Percentiles rank a stretch among this genome's conserved stretches.
These are phyloP conservation scores for Pyrenophora tritici-repentis DNA, from an alignment of 2,329 filamentous ascomycete species.

Conservation along the genomic window DNA sequence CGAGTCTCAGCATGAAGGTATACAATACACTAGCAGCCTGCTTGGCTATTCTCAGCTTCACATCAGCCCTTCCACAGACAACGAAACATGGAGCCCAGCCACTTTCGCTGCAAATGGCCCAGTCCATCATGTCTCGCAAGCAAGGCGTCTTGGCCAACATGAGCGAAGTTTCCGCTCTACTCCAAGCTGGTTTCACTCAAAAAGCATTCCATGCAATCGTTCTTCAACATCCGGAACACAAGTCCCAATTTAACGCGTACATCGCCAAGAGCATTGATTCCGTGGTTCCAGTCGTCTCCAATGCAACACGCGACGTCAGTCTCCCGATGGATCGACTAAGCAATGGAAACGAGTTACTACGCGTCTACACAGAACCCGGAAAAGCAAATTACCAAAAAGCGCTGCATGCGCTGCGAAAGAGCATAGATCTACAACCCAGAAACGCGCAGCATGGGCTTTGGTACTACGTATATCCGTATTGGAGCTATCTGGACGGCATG, in stretches of 20 bases:
- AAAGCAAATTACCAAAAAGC: slow-evolving; percentile 20
- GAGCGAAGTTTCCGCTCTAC: slow-evolving; percentile 23
- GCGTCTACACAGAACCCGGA: slow-evolving; percentile 16
- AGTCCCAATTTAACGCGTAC: slow-evolving; percentile 10
- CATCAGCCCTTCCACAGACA: slow-evolving; percentile 2
- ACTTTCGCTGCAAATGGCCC: slow-evolving; percentile 31
- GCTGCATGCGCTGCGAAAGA: slow-evolving; percentile 23
- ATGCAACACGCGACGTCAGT: slow-evolving; percentile 23
- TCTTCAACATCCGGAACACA: slow-evolving; percentile 17
- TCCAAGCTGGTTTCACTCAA: slow-evolving; percentile 44
- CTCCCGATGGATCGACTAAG: slow-evolving; percentile 41
- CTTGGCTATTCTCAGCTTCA: background rate
- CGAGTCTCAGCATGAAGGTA: too few species aligned
- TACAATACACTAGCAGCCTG: background rate
- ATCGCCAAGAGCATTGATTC: slow-evolving; percentile 28
- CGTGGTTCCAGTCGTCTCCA: slow-evolving; percentile 18
- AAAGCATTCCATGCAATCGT: slow-evolving; percentile 33
- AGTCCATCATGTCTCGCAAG: slow-evolving; percentile 38
- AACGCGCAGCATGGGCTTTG: slow-evolving; percentile 40
- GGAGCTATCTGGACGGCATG: slow-evolving; percentile 61
- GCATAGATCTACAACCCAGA: slow-evolving; percentile 33
- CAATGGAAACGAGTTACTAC: slow-evolving; percentile 34
- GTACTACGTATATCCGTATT: slow-evolving; percentile 55
- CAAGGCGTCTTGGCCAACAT: slow-evolving; percentile 37
- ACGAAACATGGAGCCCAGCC: background rate